Base-by-base conservation (phyloP, 208 protist species). In the Acanthamoeba lenticulata region DNA sequence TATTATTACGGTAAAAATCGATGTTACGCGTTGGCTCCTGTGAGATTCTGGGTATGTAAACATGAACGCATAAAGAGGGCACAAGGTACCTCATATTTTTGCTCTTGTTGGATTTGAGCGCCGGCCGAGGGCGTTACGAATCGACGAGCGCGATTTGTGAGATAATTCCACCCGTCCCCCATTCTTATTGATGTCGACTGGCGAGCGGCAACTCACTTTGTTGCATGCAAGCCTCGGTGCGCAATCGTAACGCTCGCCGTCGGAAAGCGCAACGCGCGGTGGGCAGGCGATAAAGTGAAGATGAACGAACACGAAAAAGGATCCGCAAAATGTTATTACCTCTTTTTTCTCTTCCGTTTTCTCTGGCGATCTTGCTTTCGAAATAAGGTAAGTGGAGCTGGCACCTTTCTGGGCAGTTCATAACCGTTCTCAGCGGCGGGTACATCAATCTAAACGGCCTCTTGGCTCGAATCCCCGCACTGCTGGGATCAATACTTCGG, bases 21-120 rank as follows among this genome's bases (percentile, higher is more conserved):
- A n/a, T n/a, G n/a, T n/a, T n/a, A n/a, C n/a, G n/a, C n/a, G n/a
- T n/a, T n/a, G n/a, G n/a, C n/a, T n/a, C n/a, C n/a, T n/a, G n/a
- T n/a, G n/a, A n/a, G n/a, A n/a, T n/a, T n/a, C n/a, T n/a, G n/a
- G n/a, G n/a, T n/a, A n/a, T n/a, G n/a, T n/a, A n/a, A n/a, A n/a
- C n/a, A n/a, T n/a, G n/a, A n/a, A n/a, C n/a, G n/a, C n/a, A 60
- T 60, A 21, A 60, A 60, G 21, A 27, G 15, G 29, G 44, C 1
- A 24, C 27, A 42, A 79, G 38, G 7, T 85, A 85, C 74, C 74
- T 85, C 74, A 32, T 36, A 85, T 55, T 85, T n/a, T 36, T 85
- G 74, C 24, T 85, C 74, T 21, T 55, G 38, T 36, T 47, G 42
- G 29, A 85, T 47, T 85, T 85, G 74, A 7, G 74, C 36, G 74